A percentile compares a stretch with the other conserved stretches of the same genome.
phyloP scores from a whole-genome alignment of 768 basidiomycete species.

The Chalciporus chontae region DNA sequence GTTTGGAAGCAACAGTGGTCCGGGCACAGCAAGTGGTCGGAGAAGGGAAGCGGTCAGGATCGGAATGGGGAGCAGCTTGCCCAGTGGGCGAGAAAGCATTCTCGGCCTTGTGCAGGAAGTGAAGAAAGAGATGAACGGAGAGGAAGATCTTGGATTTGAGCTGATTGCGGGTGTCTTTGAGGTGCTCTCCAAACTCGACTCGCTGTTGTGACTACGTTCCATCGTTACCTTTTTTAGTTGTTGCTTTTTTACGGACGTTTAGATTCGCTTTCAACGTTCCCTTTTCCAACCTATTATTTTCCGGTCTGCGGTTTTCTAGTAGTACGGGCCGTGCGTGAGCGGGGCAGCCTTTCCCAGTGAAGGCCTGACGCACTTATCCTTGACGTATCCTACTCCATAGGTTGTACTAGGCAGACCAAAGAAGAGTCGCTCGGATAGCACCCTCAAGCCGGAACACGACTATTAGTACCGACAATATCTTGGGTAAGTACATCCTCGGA shows the following conservation, averaged over 20 bases:
- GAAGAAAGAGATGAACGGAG: constrained; percentile 63
- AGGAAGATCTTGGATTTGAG: constrained; percentile 87
- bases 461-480: no score
- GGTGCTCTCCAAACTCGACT: constrained; percentile 90
- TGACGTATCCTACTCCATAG: no score
- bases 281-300: constrained; percentile 7
- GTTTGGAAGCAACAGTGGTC: constrained; percentile 49
- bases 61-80: constrained; percentile 50
- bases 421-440: no score
- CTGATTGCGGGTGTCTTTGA: constrained; percentile 89
- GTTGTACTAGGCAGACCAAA: no score
- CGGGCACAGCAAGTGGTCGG: constrained; percentile 35
- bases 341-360: no score
- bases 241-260: neutral
- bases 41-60: constrained; percentile 45
- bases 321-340: no score
- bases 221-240: neutral
- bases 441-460: no score
- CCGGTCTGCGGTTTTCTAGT: no score
- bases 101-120: constrained; percentile 74
- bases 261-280: neutral
- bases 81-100: constrained; percentile 61
- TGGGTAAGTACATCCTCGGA: no score
- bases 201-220: constrained; percentile 32
- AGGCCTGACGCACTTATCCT: no score